Base-by-base conservation (phyloP, 2,329 filamentous ascomycete species). In the Sporothrix inflata region DNA sequence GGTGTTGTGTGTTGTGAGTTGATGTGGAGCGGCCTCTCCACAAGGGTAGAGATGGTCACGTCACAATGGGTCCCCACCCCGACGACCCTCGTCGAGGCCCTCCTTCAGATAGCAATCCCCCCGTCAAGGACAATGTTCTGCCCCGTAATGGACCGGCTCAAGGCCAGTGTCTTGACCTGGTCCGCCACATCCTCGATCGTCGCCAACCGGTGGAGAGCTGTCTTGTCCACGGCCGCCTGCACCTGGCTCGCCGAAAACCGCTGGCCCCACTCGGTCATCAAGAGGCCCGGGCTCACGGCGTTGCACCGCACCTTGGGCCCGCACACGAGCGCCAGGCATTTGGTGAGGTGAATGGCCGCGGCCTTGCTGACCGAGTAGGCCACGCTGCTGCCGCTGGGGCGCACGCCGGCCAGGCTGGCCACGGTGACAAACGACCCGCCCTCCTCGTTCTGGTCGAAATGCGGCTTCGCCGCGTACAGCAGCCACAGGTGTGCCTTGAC, bases 301-400 rank as follows among this genome's bases (percentile, higher is more conserved):
- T 90, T 90, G 8, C 89, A 87, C 24, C 88, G 78, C 30, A 90
- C 86, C 55, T 83, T 84, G 0, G 87, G 86, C 0, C 84, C 84
- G 21, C 84, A 84, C 71, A 86, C 85, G 8, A 82, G 77, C 0
- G 88, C 88, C 42, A 89, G 80, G 12, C 82, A 83, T 75, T 87
- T 89, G 19, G 83, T 82, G 2, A 90, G 82, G 77, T 90, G 88
- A 40, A 90, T 81, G 71, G 90, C 87, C 12, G 92, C 93, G 1
- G 92, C 87, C 79, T 95, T 95, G 57, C 91, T 92, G 24, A 94
- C 90, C 0, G 89, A 84, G 77, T 96, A 96, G 5, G 92, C 84
- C 74, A 91, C 78, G 6, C 86, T 86, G 74, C 88, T 91, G 0
- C 90, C 90, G 73, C 85, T 87, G 0, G 88, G 85, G 76, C 86